Evolutionary conservation across 1,284 basidiomycete species (phyloP).

Genomic region (Agroathelia rolfsii): DNA sequence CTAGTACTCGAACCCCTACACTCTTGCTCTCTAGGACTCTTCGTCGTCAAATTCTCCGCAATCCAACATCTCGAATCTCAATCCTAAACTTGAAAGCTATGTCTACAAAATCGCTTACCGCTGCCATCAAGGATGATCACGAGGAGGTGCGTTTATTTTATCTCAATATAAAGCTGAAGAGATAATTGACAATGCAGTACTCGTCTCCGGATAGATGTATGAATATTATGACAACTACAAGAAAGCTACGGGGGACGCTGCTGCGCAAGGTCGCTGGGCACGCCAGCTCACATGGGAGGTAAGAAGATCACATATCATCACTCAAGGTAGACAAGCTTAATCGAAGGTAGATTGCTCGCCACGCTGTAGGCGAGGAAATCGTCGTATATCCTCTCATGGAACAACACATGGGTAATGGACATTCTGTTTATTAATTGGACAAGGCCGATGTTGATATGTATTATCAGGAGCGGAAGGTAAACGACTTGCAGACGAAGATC

Average conservation of each 20-base stretch:
- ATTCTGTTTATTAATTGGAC: too few relatives aligned
- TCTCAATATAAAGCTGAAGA: slow-evolving; percentile 1
- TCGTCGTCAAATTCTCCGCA: too few relatives aligned
- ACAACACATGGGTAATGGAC: slow-evolving; percentile 44
- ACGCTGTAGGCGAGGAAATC: slow-evolving; percentile 57
- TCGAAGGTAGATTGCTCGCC: slow-evolving; percentile 47
- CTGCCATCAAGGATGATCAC: slow-evolving; percentile 36
- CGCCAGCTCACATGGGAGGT: slow-evolving; percentile 52
- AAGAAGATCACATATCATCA: too few relatives aligned
- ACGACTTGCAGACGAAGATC: slow-evolving; percentile 46
- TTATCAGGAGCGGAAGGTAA: too few relatives aligned
- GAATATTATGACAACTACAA: slow-evolving; percentile 46
- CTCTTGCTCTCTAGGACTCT: too few relatives aligned
- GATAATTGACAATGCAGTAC: too few relatives aligned
- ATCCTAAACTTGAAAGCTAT: too few relatives aligned
- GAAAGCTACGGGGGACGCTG: slow-evolving; percentile 31
- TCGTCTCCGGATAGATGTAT: slow-evolving; percentile 45
- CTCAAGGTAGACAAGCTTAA: too few relatives aligned
- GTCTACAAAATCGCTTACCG: too few relatives aligned
- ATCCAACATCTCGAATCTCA: too few relatives aligned
- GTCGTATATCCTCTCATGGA: slow-evolving; percentile 63
- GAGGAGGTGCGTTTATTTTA: slow-evolving; percentile 24
- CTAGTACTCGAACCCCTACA: too few relatives aligned
- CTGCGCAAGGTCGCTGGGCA: slow-evolving; percentile 44
- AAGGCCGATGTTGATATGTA: too few relatives aligned